A percentile compares a stretch with the other conserved stretches of the same genome.
These are phyloP conservation scores for Meyerozyma guilliermondii DNA, from an alignment of 1,139 yeast species.

Conservation along the genomic window DNA sequence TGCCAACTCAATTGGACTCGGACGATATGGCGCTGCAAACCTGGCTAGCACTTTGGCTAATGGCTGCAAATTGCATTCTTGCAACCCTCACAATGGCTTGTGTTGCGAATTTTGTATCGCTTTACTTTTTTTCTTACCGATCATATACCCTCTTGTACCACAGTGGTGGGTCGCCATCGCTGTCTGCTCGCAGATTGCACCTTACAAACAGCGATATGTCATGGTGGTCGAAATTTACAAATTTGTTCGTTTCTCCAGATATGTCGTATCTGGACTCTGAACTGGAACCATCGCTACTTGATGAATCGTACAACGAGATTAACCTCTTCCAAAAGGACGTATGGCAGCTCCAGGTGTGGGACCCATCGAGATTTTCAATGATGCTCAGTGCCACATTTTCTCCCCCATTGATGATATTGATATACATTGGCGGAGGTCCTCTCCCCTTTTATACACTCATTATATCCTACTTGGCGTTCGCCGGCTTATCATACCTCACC, in stretches of 20 bases:
- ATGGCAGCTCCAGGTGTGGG: slow-evolving; percentile 49
- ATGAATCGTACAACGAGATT: slow-evolving; percentile 10
- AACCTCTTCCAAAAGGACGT: slow-evolving; percentile 21
- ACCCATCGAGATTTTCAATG: slow-evolving; percentile 19
- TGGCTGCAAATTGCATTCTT: slow-evolving; percentile 15
- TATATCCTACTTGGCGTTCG: slow-evolving; percentile 33
- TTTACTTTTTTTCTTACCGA: slow-evolving; percentile 23
- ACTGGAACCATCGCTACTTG: not conserved
- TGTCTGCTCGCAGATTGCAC: slow-evolving; percentile 28
- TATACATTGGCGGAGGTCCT: slow-evolving; percentile 21
- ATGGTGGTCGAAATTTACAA: not conserved
- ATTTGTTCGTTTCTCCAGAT: not conserved
- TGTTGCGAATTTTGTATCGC: slow-evolving; percentile 25
- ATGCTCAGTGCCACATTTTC: slow-evolving; percentile 45
- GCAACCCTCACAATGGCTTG: slow-evolving; percentile 15
- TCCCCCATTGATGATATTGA: slow-evolving; percentile 44
- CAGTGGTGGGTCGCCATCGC: slow-evolving; percentile 28
- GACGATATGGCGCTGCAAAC: not conserved
- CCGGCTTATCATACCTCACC: slow-evolving; percentile 29
- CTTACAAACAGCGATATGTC: slow-evolving; percentile 7
- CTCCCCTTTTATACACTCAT: slow-evolving; percentile 32
- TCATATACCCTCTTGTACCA: slow-evolving; percentile 39
- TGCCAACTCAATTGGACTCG: not conserved
- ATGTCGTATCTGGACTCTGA: not conserved
- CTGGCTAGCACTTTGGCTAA: slow-evolving; percentile 9